Evolutionary conservation across 2,329 filamentous ascomycete species (phyloP), one percentile per base, ranked within the genome.

Genomic region (Zopfia rhizophila): DNA sequence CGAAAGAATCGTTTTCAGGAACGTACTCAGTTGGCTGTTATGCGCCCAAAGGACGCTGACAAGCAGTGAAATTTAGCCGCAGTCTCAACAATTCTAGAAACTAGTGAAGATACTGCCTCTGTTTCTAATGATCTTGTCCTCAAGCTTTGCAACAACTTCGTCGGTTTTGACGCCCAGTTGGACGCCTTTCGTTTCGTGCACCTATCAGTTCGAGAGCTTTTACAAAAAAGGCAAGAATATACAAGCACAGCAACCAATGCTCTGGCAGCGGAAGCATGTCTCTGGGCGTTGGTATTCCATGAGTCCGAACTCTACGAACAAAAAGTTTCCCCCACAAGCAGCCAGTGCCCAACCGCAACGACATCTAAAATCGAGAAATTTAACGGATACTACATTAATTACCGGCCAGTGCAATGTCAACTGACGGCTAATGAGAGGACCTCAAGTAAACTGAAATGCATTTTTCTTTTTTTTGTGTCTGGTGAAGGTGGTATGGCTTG

Each of bases 161-260:
- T 65, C 12, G 33, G 53, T 12, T 43, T 51, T 24, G 62, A 65
- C 33, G 21, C 23, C 16, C 19, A 49, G 11, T 16, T 53, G 8
- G 46, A 56, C 27, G 27, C 30, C 8, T 63, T 65, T 45, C 52
- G 51, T 4, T 63, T 64, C 38, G 48, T 53, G 7, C 62, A 65
- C 49, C 41, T 59, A 17, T 64, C 62, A 0, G 59, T 63, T 1
- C 41, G 36, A 14, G 61, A 65, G 30, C 63, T 41, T 32, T 32
- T 65, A 4, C 49, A 63, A 14, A 8, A 10, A 17, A 7, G 30
- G 8, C 12, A 32, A 13, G 30, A 17, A 32, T 32, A 13, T 32
- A 13, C 8, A 17, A 17, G 12, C 8, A 32, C 30, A 32, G 30
- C 30, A 17, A 32, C 30, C 8, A 32, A 32, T 32, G 30, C 30